Evolutionary conservation across 768 basidiomycete genomes (phyloP).

Genomic region (Russula abietina): DNA sequence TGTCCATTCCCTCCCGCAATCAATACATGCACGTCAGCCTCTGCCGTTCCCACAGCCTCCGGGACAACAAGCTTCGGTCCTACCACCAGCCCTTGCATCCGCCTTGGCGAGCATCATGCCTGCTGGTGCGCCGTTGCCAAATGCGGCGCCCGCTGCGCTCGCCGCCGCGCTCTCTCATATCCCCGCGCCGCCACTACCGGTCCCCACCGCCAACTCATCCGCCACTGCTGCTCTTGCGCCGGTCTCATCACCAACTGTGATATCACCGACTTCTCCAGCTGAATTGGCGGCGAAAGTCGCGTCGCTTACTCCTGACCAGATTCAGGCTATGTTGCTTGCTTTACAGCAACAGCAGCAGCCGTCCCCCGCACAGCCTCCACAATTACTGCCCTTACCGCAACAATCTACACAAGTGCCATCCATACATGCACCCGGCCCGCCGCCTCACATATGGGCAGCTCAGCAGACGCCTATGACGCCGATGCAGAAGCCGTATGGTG

Average conservation of each 20-base stretch:
- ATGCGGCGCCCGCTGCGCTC: conserved; percentile 11
- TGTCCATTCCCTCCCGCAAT: not conserved
- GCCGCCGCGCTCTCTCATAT: conserved; percentile 23
- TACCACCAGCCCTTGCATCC: conserved; percentile 20
- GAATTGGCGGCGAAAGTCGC: conserved; percentile 67
- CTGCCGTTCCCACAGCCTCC: not conserved
- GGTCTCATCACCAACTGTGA: conserved; percentile 30
- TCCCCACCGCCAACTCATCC: conserved; percentile 24
- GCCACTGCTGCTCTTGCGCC: conserved; percentile 22
- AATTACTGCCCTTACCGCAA: not conserved
- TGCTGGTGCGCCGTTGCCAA: not conserved
- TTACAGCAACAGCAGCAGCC: conserved; percentile 32
- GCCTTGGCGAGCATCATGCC: conserved; percentile 21
- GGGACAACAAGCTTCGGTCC: conserved; percentile 3
- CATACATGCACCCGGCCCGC: not conserved
- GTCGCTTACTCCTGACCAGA: conserved; percentile 68
- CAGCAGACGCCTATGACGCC: not conserved
- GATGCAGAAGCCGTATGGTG: conserved; percentile 2
- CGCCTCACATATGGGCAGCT: not conserved
- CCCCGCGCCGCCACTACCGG: conserved; percentile 14
- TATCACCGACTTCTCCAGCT: conserved; percentile 34
- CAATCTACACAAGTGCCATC: not conserved
- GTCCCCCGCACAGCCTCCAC: not conserved
- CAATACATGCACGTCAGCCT: not conserved
- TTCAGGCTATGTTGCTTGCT: conserved; percentile 59